These are phyloP conservation scores for Teunomyces aglyptinius DNA, from an alignment of 805 yeast genomes.

Conservation along the genomic window DNA sequence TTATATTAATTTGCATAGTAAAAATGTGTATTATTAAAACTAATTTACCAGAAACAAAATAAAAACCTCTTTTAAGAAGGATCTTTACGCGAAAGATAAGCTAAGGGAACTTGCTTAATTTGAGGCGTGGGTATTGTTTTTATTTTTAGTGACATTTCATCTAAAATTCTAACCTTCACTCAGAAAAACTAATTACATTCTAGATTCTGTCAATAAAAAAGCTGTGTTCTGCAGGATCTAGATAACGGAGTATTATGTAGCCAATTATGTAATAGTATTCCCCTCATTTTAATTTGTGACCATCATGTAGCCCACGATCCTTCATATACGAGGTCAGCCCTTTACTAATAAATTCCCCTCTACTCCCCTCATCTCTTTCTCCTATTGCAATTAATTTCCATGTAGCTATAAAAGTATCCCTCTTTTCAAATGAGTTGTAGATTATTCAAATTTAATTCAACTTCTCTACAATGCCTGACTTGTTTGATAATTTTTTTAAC, in stretches of 20 bases:
- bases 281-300: not conserved
- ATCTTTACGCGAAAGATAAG: too few species aligned
- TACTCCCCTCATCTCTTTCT: not conserved
- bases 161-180: too few species aligned
- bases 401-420: not conserved
- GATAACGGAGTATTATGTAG: not conserved
- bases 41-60: too few species aligned
- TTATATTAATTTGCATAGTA: not conserved
- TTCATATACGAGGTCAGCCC: conserved; percentile 2
- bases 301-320: not conserved
- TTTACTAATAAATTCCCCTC: conserved; percentile 1
- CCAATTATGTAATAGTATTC: not conserved
- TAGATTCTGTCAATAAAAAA: too few species aligned
- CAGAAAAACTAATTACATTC: too few species aligned
- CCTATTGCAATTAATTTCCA: not conserved
- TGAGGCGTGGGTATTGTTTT: too few species aligned
- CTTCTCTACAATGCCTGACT: conserved; percentile 27
- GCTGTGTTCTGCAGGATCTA: too few species aligned
- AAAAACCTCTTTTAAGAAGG: too few species aligned
- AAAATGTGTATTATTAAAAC: not conserved
- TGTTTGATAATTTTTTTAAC: conserved; percentile 39
- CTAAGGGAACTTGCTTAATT: too few species aligned
- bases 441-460: not conserved
- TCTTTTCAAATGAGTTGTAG: not conserved
- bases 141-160: too few species aligned